phyloP scores from a whole-genome alignment of 139 green algal species.

The Trebouxia sp. region DNA sequence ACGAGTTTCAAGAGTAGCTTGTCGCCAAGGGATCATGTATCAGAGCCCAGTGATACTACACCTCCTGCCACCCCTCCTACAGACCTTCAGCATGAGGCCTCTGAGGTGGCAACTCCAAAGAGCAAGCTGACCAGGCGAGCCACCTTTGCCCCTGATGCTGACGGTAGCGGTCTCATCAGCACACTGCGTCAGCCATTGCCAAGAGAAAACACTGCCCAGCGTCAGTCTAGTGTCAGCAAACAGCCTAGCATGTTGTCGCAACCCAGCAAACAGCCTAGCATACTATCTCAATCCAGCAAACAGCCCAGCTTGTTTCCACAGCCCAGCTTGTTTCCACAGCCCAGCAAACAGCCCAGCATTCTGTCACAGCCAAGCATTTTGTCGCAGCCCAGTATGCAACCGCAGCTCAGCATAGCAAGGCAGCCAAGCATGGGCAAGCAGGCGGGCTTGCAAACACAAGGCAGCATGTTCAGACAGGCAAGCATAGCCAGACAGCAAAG shows the following conservation, averaged over 20 bases:
- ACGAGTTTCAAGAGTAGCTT: no score
- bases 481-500: not conserved
- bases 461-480: not conserved
- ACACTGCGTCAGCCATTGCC: not conserved
- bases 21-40: no score
- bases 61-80: no score
- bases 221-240: not conserved
- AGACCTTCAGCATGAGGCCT: not conserved
- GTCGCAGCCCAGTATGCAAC: not conserved
- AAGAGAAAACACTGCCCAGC: no score
- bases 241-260: not conserved
- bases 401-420: not conserved
- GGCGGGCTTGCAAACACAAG: no score
- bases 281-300: no score
- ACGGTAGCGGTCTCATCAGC: not conserved
- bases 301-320: not conserved
- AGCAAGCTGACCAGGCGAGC: slow-evolving; percentile 6
- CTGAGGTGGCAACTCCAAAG: not conserved
- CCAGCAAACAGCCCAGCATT: not conserved
- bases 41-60: no score
- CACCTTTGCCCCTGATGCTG: not conserved
- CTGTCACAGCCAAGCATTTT: no score
- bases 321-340: not conserved
- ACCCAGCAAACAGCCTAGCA: no score
- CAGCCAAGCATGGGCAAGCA: not conserved